A percentile compares a stretch with the other conserved stretches of the same genome.
These are phyloP conservation scores for Lactarius indigo DNA, from an alignment of 768 basidiomycete species.

Conservation along the genomic window DNA sequence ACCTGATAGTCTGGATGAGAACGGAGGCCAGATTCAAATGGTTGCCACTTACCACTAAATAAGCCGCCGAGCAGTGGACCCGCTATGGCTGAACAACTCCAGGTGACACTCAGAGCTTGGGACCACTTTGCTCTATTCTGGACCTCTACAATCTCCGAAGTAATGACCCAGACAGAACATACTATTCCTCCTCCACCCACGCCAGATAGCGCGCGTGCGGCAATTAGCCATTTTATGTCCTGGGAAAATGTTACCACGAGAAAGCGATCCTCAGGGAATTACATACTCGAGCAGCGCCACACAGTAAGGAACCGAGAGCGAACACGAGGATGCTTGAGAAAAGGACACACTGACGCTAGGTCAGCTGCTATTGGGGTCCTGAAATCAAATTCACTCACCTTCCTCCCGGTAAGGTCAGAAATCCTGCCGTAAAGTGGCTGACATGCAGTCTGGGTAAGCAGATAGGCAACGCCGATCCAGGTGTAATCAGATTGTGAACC, in stretches of 20 bases:
- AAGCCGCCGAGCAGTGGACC: conserved; percentile 80
- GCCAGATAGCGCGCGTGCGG: conserved; percentile 63
- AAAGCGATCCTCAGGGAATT: conserved; percentile 8
- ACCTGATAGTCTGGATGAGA: conserved; percentile 15
- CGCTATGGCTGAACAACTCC: conserved; percentile 82
- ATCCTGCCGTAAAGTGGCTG: conserved; percentile 80
- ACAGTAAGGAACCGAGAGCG: conserved; percentile 72
- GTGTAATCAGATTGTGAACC: conserved; percentile 74
- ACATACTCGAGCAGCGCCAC: conserved; percentile 67
- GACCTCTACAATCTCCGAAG: conserved; percentile 76
- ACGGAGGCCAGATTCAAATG: neutral
- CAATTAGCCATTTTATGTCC: conserved; percentile 62
- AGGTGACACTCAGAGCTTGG: conserved; percentile 78
- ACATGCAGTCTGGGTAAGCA: conserved; percentile 82
- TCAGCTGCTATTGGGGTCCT: conserved; percentile 10
- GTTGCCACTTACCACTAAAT: conserved; percentile 60
- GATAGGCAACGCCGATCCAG: conserved; percentile 83
- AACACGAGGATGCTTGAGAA: conserved; percentile 74
- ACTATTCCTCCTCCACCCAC: conserved; percentile 88
- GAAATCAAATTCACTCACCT: conserved; percentile 43
- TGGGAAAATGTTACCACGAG: conserved; percentile 30
- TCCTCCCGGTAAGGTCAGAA: conserved; percentile 77
- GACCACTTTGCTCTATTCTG: conserved; percentile 76
- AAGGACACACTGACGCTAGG: conserved; percentile 51
- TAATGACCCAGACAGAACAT: conserved; percentile 81